Conservation (phyloP, 108 stramenopile genomes). For the Cyclotella choctawhatcheeana region DNA sequence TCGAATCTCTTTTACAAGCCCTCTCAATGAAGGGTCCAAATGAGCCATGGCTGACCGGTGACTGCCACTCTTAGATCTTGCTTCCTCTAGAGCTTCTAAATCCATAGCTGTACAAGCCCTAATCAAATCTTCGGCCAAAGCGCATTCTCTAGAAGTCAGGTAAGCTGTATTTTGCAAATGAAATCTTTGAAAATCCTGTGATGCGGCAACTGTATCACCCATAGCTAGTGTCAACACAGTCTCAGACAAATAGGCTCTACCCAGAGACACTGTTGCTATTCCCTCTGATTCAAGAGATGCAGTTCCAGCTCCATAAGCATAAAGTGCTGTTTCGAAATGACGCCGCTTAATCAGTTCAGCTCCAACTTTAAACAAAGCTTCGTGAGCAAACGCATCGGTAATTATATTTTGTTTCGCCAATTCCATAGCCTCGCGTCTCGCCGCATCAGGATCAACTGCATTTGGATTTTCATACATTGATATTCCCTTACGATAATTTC, state of each 20-base stretch:
- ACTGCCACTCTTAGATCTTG: conserved; percentile 56
- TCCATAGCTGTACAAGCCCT: conserved; percentile 77
- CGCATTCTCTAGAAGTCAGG: conserved; percentile 81
- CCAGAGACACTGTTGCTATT: conserved; percentile 73
- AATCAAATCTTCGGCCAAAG: conserved; percentile 89
- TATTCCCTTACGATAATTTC: conserved; percentile 77
- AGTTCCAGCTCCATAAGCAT: conserved; percentile 79
- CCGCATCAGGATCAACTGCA: conserved; percentile 38
- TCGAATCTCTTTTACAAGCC: conserved; percentile 61
- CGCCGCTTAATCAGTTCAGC: conserved; percentile 53
- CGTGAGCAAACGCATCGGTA: conserved; percentile 73
- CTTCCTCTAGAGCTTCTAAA: conserved; percentile 74
- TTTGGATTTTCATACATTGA: conserved; percentile 56
- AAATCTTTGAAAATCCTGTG: conserved; percentile 74
- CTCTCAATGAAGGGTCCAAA: conserved; percentile 62
- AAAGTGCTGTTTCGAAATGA: conserved; percentile 81
- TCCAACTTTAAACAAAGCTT: conserved; percentile 64
- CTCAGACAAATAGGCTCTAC: conserved; percentile 66
- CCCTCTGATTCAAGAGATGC: conserved; percentile 71
- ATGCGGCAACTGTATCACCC: conserved; percentile 86
- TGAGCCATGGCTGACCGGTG: conserved; percentile 76
- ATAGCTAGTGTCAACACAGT: conserved; percentile 78
- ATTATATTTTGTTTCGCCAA: conserved; percentile 71
- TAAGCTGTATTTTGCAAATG: conserved; percentile 84
- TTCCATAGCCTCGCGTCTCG: conserved; percentile 39